Conservation (phyloP, 768 basidiomycete genomes). For the Auriscalpium microsporum region DNA sequence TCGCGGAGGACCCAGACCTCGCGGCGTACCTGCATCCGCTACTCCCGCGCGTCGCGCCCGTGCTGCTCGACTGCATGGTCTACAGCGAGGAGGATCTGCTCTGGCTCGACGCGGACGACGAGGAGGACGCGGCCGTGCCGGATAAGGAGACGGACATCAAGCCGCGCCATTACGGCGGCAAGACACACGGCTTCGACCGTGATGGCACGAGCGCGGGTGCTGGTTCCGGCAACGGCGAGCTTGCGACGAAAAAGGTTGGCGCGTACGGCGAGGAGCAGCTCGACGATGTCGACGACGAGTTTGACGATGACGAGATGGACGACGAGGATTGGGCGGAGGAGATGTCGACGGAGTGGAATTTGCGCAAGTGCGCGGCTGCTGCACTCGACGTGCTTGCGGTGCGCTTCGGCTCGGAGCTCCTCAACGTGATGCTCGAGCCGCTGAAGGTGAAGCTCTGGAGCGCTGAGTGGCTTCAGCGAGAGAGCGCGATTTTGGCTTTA, state of each 20-base stretch:
- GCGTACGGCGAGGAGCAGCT: constrained; percentile 77
- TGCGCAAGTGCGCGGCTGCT: constrained; percentile 96
- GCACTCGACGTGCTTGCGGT: constrained; percentile 96
- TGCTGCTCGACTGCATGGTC: constrained; percentile 94
- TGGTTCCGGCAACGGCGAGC: constrained; percentile 16
- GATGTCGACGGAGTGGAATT: constrained; percentile 96
- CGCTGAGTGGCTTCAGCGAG: constrained; percentile 85
- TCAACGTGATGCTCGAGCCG: constrained; percentile 81
- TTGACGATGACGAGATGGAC: constrained; percentile 77
- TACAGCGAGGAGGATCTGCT: constrained; percentile 95
- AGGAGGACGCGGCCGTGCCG: constrained; percentile 77
- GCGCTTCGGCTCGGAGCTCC: constrained; percentile 79
- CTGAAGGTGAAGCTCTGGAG: constrained; percentile 94
- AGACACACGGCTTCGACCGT: constrained; percentile 78
- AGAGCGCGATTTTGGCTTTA: constrained; percentile 91
- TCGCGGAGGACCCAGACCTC: constrained; percentile 90
- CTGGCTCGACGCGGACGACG: constrained; percentile 87
- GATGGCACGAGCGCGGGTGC: constrained; percentile 28
- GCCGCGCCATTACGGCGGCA: constrained; percentile 84
- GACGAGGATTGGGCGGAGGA: constrained; percentile 95
- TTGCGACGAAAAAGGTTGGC: constrained; percentile 28
- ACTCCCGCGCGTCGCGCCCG: constrained; percentile 85
- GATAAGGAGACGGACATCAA: constrained; percentile 96
- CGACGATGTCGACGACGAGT: constrained; percentile 70
- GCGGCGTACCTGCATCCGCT: constrained; percentile 78